A percentile compares a stretch with the other conserved stretches of the same genome.
These are phyloP conservation scores for Elongisporangium prolatum DNA, from an alignment of 352 stramenopile genomes.

Conservation along the genomic window DNA sequence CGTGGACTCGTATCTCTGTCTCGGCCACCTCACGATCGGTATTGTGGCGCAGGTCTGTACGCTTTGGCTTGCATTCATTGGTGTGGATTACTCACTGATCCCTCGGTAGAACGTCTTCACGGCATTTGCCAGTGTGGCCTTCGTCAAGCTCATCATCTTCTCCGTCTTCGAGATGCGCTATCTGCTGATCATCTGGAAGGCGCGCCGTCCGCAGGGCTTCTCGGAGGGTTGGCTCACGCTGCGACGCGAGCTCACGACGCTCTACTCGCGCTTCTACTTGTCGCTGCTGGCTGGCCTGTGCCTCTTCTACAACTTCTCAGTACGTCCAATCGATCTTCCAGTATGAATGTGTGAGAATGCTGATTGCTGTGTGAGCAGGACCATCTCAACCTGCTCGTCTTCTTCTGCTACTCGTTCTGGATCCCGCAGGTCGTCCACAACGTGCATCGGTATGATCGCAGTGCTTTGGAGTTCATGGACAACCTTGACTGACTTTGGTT, in stretches of 20 bases:
- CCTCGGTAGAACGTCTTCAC: conserved; percentile 91
- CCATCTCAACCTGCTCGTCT: conserved; percentile 86
- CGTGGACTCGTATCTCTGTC: conserved; percentile 94
- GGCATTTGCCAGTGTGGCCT: conserved; percentile 94
- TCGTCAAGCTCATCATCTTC: conserved; percentile 98
- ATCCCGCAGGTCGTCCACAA: conserved; percentile 98
- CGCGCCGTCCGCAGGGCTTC: conserved; percentile 83
- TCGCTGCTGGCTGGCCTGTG: conserved; percentile 89
- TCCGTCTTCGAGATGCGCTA: conserved; percentile 99
- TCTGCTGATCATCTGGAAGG: conserved; percentile 96
- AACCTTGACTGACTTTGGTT: neutral
- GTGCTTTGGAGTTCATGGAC: neutral
- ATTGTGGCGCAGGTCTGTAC: conserved; percentile 70
- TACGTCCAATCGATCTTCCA: conserved; percentile 17
- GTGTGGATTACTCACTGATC: neutral
- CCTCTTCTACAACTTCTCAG: conserved; percentile 90
- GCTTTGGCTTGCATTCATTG: conserved; percentile 1
- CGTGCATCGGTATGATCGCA: conserved; percentile 65
- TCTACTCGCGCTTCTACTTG: conserved; percentile 96
- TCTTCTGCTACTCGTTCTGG: conserved; percentile 98
- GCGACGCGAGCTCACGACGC: conserved; percentile 89
- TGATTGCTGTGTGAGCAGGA: conserved; percentile 33
- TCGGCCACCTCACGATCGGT: conserved; percentile 94
- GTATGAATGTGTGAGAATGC: conserved; percentile 3
- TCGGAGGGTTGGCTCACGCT: conserved; percentile 85